Base-by-base conservation (phyloP, 2,329 filamentous ascomycete genomes). In the Chrysoporthe deuterocubensis region DNA sequence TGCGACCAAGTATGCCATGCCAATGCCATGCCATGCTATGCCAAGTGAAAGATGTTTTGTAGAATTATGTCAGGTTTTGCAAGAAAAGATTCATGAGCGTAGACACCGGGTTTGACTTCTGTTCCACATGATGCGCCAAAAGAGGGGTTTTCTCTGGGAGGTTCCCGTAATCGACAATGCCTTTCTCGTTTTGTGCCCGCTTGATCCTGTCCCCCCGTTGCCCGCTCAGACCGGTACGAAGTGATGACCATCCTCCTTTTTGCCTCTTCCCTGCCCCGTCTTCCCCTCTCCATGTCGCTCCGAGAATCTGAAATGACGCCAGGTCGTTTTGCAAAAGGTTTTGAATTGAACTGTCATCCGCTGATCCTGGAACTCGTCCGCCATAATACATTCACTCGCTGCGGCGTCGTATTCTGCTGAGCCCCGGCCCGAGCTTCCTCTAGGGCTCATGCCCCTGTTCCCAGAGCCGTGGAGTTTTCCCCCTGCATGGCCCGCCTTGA, bases 141-240 rank as follows among this genome's bases (percentile, higher is more conserved):
- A 46, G 26, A 32, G 37, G 21, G 16, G 13, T 26, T 44, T 4
- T 26, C 14, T 21, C 42, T 37, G 32, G 59, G 18, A n/a, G 44
- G 6, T 34, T 48, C n/a, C 8, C 42, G 1, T 21, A 50, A 62
- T 52, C 37, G 48, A 68, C 52, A 40, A 68, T 68, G 67, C 63
- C 63, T 58, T 68, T 66, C 50, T 56, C 52, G 37, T 65, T 64
- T 64, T 65, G 62, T 67, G 11, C 26, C 63, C 18, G 40, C 44
- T n/a, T 56, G 37, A n/a, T 64, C 42, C 54, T 46, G 61, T 43
- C 37, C 58, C 21, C 54, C 44, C 40, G 56, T 60, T 54, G 42
- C 50, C 58, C 46, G 60, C 52, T 44, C 64, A 60, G 18, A 56
- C 58, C 40, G 34, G 37, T 26, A 48, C 14, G 43, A 21, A 62